Percentiles rank a stretch among this genome's conserved stretches.
Evolutionary conservation across 129 eudicot genomes (phyloP).

Genomic region (Saposhnikovia divaricata): DNA sequence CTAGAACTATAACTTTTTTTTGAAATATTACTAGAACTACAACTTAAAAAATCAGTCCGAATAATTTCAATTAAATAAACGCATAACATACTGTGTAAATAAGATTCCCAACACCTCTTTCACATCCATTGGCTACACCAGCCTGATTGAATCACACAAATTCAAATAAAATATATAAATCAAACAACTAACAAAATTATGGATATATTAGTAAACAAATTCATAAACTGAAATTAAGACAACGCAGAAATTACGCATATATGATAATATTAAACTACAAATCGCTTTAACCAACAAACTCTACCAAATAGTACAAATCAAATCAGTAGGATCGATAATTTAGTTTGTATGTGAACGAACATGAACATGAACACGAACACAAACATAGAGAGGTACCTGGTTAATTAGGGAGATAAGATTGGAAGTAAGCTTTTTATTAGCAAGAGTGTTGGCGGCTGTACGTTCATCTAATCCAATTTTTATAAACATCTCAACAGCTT

Average conservation of each 20-base stretch:
- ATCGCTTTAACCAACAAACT: neutral
- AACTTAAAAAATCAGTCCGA: neutral
- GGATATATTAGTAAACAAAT: no score
- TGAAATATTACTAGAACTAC: neutral
- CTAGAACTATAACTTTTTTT: neutral
- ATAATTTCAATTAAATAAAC: neutral
- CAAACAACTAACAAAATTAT: neutral
- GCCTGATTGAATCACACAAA: constrained; percentile 40
- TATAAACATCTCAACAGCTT: constrained; percentile 46
- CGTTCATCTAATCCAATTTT: constrained; percentile 64
- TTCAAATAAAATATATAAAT: no score
- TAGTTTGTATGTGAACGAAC: neutral
- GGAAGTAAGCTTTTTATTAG: constrained; percentile 65
- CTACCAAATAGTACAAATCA: neutral
- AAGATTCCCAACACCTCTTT: constrained; percentile 63
- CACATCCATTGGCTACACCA: constrained; percentile 71
- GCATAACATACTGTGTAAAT: constrained; percentile 49
- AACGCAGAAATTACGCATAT: no score
- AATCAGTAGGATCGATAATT: neutral
- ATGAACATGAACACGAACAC: no score
- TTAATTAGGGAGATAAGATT: constrained; percentile 65
- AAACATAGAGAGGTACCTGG: constrained; percentile 38
- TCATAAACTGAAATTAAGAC: neutral
- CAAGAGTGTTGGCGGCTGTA: constrained; percentile 61
- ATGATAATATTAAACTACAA: neutral